phyloP scores from a whole-genome alignment of 2,329 filamentous ascomycete genomes.

The Nothomitra cinnamomea region DNA sequence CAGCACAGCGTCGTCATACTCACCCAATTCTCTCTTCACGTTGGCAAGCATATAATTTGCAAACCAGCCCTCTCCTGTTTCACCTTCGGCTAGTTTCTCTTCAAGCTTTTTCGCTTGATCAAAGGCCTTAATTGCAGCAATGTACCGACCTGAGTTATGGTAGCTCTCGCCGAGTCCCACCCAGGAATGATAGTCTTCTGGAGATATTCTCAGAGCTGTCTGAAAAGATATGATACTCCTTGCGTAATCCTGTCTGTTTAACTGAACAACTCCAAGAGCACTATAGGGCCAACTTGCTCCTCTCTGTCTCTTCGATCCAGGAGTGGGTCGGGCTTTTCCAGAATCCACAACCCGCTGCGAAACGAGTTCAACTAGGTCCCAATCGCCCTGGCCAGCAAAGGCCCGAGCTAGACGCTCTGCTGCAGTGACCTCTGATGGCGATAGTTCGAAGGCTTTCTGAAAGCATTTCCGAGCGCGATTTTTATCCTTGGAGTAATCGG shows the following conservation, averaged over 20 bases:
- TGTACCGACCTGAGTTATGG: conserved; percentile 79
- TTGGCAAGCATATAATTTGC: conserved; percentile 94
- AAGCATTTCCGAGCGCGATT: conserved; percentile 82
- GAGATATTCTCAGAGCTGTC: conserved; percentile 65
- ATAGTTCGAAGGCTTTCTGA: conserved; percentile 89
- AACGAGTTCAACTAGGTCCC: conserved; percentile 90
- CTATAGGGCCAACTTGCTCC: conserved; percentile 94
- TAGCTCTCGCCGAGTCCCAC: conserved; percentile 96
- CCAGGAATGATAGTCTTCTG: conserved; percentile 86
- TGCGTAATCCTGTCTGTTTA: conserved; percentile 83
- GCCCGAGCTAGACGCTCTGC: conserved; percentile 72
- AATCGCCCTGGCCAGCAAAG: conserved; percentile 82
- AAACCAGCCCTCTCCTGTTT: conserved; percentile 68
- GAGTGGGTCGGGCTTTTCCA: conserved; percentile 77
- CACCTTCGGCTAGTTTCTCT: conserved; percentile 33
- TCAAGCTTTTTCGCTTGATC: conserved; percentile 68
- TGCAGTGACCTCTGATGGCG: conserved; percentile 66
- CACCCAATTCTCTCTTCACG: conserved; percentile 79
- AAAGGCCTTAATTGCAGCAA: conserved; percentile 87
- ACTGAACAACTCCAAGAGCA: conserved; percentile 79
- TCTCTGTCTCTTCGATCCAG: conserved; percentile 71
- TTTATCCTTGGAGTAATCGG: conserved; percentile 77
- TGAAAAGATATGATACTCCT: conserved; percentile 87
- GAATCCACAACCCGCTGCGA: conserved; percentile 84
- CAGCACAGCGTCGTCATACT: conserved; percentile 65